Percentiles rank a stretch among this genome's conserved stretches.
Evolutionary conservation across 495 filamentous ascomycete species (phyloP).

Genomic region (Pyrenopolyporus hunteri): DNA sequence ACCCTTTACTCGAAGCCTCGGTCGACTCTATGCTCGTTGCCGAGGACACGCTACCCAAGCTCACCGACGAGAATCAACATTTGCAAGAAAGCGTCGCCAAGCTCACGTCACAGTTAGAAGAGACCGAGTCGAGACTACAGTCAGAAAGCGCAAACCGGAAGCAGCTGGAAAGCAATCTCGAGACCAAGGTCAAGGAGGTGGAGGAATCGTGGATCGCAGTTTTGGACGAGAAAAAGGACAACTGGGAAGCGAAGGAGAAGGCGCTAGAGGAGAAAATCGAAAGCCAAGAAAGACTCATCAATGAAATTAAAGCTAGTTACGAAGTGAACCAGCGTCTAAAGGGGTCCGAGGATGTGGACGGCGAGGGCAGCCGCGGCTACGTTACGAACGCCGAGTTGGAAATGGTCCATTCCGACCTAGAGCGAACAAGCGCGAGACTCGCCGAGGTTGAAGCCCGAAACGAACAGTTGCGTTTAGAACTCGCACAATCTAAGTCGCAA

Average conservation of each 20-base stretch:
- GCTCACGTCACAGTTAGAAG: slow-evolving; percentile 91
- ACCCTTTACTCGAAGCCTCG: slow-evolving; percentile 93
- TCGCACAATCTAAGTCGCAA: slow-evolving; percentile 85
- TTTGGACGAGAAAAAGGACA: slow-evolving; percentile 91
- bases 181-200: slow-evolving; percentile 80
- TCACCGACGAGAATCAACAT: slow-evolving; percentile 84
- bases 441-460: slow-evolving; percentile 94
- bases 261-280: slow-evolving; percentile 91
- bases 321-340: slow-evolving; percentile 93
- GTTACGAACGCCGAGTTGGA: slow-evolving; percentile 91
- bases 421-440: slow-evolving; percentile 83
- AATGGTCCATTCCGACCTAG: slow-evolving; percentile 87
- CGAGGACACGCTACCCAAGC: slow-evolving; percentile 86
- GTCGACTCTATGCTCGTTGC: slow-evolving; percentile 90
- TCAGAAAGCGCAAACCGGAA: slow-evolving; percentile 73
- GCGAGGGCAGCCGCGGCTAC: slow-evolving; percentile 57
- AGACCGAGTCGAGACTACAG: slow-evolving; percentile 76
- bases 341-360: slow-evolving; percentile 66
- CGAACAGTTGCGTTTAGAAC: slow-evolving; percentile 86
- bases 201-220: slow-evolving; percentile 91
- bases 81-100: slow-evolving; percentile 77
- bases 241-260: slow-evolving; percentile 95
- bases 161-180: slow-evolving; percentile 75
- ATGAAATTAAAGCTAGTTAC: slow-evolving; percentile 94
- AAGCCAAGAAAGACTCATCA: slow-evolving; percentile 88